Evolutionary conservation across 1,139 yeast genomes (phyloP), one percentile per base, ranked within the genome.

Genomic region (Blastobotrys arbuscula): DNA sequence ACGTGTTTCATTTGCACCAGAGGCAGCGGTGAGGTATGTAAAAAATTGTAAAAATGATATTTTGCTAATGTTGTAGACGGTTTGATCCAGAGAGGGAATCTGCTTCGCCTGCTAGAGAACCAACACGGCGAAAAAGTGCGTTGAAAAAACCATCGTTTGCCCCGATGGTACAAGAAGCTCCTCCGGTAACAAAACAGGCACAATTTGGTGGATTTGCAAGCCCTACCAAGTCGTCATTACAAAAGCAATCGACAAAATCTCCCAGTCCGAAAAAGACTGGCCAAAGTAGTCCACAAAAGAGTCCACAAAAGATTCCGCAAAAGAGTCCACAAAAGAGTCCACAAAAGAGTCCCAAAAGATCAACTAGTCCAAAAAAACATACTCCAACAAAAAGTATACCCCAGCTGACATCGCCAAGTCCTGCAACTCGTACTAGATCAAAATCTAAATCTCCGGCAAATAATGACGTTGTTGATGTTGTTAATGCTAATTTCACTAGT

Each of bases 1-100:
- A 21, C 44, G 52, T 19, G 52, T 50, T 10, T 45, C 49, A 18
- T 50, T 50, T 38, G 52, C 52, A 9, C 52, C 52, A 5, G 50
- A 44, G 16, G 52, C 52, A 23, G 48, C 41, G 12, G 48, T 50
- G 7, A 3, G 51, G 51, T 49, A 45, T 20, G 51, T 39, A 13
- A 18, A 8, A n/a, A 8, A 19, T 15, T 18, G 13, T 15, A 12
- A 38, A 20, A 21, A 38, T 13, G 42, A 12, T 12, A 36, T 15
- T 9, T 10, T 21, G 12, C 42, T 40, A 40, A 28, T 15, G 20
- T 20, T 20, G n/a, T 31, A 40, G 49, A 35, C 45, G 45, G 3
- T 40, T 36, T 28, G 49, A 41, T 42, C 42, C 49, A 2, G 42
- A 41, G 18, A 16, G 49, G 33, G 45, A 41, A 16, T 35, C 41